phyloP scores from a whole-genome alignment of 2,329 filamentous ascomycete species.

The Coniochaeta sp. region DNA sequence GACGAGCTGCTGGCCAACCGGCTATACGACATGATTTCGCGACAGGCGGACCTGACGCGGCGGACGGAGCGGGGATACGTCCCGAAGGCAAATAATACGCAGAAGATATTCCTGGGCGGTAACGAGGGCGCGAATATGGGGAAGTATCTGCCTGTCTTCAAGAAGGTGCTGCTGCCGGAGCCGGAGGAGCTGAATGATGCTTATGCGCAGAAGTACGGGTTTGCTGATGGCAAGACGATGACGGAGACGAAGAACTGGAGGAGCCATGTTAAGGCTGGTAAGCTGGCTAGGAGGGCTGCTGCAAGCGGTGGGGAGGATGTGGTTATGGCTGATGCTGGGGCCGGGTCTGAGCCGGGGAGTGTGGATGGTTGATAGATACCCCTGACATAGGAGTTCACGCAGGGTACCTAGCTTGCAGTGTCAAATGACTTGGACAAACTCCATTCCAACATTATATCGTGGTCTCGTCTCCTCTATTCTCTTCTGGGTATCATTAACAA shows the following conservation, averaged over 20 bases:
- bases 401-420: neutral
- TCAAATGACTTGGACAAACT: neutral
- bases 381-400: neutral
- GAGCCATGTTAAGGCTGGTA: constrained; percentile 19
- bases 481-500: neutral
- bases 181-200: constrained; percentile 52
- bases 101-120: constrained; percentile 48
- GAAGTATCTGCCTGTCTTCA: constrained; percentile 47
- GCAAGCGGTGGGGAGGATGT: neutral
- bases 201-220: constrained; percentile 57
- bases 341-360: neutral
- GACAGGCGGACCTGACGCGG: constrained; percentile 21
- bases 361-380: neutral
- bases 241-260: constrained; percentile 27
- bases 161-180: constrained; percentile 39
- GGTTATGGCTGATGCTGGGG: constrained; percentile 1
- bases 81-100: constrained; percentile 18
- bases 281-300: constrained; percentile 12
- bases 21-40: constrained; percentile 57
- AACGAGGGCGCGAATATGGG: constrained; percentile 43
- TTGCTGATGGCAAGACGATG: constrained; percentile 43
- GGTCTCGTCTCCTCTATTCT: neutral
- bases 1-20: constrained; percentile 78
- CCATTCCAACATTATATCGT: no score
- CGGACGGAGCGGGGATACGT: neutral